Conservation (phyloP, 805 yeast genomes). For the Metschnikowia gelsemii region DNA sequence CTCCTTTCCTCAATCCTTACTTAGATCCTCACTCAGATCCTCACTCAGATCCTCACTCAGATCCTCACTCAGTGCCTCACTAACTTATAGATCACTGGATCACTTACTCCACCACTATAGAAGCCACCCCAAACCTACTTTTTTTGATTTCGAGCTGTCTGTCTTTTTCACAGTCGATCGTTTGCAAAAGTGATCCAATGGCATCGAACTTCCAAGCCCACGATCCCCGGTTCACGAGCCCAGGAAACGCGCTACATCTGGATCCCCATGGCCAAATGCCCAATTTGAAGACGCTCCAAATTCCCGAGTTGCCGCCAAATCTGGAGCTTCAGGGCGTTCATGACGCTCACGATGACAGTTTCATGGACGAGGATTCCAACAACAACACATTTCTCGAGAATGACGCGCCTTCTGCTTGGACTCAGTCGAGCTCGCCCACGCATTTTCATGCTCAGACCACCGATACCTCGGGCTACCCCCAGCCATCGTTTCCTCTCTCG, state of each 20-base stretch:
- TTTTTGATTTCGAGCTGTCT: too few species aligned
- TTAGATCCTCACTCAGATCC: too few species aligned
- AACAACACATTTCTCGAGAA: constrained; percentile 17
- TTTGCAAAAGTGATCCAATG: constrained; percentile 1
- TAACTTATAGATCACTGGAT: too few species aligned
- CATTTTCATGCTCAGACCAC: constrained; percentile 7
- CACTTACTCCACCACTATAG: not conserved
- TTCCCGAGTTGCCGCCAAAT: constrained; percentile 9
- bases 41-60: too few species aligned
- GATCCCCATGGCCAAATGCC: constrained; percentile 7
- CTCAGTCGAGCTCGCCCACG: constrained; percentile 10
- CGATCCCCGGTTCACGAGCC: not conserved
- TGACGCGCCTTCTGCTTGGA: constrained; percentile 11
- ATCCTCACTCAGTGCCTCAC: too few species aligned
- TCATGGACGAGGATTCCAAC: constrained; percentile 42
- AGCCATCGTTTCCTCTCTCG: constrained; percentile 23
- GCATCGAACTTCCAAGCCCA: constrained; percentile 1
- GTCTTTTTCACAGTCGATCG: not conserved
- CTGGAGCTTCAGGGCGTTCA: too few species aligned
- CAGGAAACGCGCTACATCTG: constrained; percentile 11
- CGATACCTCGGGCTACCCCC: constrained; percentile 14
- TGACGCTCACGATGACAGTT: constrained; percentile 26
- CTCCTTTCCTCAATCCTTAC: too few species aligned
- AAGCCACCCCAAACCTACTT: not conserved
- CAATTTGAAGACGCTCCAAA: constrained; percentile 6